Base-by-base conservation (phyloP, 2,329 filamentous ascomycete species). In the Sporothrix euskadiensis region DNA sequence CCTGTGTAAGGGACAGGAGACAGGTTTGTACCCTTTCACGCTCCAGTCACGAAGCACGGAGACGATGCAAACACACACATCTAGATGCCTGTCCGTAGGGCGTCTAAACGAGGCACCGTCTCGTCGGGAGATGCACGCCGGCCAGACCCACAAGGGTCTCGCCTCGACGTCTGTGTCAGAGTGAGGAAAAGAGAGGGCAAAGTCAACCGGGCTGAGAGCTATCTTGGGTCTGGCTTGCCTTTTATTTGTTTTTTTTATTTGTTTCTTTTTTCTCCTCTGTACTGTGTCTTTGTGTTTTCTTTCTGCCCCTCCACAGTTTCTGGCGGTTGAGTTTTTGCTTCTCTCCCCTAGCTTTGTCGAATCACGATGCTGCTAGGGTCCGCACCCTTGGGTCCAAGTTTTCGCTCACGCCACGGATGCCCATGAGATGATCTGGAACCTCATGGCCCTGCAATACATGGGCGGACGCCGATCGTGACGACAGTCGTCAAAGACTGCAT, bases 41-140 rank as follows among this genome's bases (percentile, higher is more conserved):
- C 19, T 30, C 56, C 35, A 26, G 35, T 14, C 35, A n/a, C 19
- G 16, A 63, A 44, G 59, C 7, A 49, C 41, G 41, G 63, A 19
- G 41, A 14, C 1, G 10, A 44, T 47, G 12, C 59, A 44, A 26
- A 5, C 35, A 26, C n/a, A 26, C n/a, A 44, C 35, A 41, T 12
- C 39, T 26, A 41, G 39, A 65, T 44, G 35, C 59, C 19, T 65
- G 63, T 22, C 26, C 44, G 19, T 22, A 39, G 26, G 30, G 65
- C 65, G 65, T 69, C 65, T 47, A 35, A 19, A 10, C 39, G 41
- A 49, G 63, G 30, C 26, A 39, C 66, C 44, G 26, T 41, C 49
- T 54, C 66, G 49, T 69, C 66, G 66, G 66, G 66, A 69, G 66
- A 39, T 52, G 65, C 44, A 49, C 66, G 66, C 66, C 66, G 56